phyloP scores from a whole-genome alignment of 2,329 filamentous ascomycete species.

The Knufia fluminis region DNA sequence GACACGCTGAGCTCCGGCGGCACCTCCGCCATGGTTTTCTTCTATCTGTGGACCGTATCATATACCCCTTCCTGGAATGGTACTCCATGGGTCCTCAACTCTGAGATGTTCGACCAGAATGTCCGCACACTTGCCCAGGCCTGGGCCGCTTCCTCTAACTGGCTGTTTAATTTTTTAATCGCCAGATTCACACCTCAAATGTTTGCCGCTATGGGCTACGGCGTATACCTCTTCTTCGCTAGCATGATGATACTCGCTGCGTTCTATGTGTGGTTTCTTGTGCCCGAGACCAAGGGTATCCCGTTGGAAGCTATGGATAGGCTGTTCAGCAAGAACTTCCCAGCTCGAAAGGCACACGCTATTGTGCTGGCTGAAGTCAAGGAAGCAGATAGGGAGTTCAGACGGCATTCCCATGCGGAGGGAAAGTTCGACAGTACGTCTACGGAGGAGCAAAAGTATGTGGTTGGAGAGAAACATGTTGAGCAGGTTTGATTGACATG shows the following conservation, averaged over 20 bases:
- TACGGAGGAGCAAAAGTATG: conserved; percentile 6
- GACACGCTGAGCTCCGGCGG: conserved; percentile 39
- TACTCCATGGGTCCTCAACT: conserved; percentile 56
- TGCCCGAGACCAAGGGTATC: conserved; percentile 59
- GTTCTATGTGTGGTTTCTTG: conserved; percentile 52
- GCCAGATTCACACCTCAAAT: conserved; percentile 47
- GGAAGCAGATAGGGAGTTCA: conserved; percentile 30
- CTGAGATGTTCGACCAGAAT: conserved; percentile 65
- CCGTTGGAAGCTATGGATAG: conserved; percentile 57
- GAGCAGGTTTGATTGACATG: conserved; percentile 15
- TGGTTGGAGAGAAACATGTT: conserved; percentile 12
- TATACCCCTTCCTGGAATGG: conserved; percentile 67
- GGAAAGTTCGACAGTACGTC: conserved; percentile 25
- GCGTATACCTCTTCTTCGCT: conserved; percentile 62
- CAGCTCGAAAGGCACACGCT: conserved; percentile 30
- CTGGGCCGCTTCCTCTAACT: conserved; percentile 61
- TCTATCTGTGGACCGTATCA: conserved; percentile 64
- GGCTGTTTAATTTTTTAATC: conserved; percentile 64
- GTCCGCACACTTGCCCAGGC: conserved; percentile 62
- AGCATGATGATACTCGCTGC: conserved; percentile 50
- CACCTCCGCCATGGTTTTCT: conserved; percentile 55
- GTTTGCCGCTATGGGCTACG: conserved; percentile 42
- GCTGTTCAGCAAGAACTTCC: conserved; percentile 42
- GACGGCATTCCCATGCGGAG: conserved; percentile 16
- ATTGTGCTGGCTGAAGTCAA: conserved; percentile 28